Evolutionary conservation across 2,329 filamentous ascomycete genomes (phyloP), one percentile per base, ranked within the genome.

Genomic region (Ustulina deusta): DNA sequence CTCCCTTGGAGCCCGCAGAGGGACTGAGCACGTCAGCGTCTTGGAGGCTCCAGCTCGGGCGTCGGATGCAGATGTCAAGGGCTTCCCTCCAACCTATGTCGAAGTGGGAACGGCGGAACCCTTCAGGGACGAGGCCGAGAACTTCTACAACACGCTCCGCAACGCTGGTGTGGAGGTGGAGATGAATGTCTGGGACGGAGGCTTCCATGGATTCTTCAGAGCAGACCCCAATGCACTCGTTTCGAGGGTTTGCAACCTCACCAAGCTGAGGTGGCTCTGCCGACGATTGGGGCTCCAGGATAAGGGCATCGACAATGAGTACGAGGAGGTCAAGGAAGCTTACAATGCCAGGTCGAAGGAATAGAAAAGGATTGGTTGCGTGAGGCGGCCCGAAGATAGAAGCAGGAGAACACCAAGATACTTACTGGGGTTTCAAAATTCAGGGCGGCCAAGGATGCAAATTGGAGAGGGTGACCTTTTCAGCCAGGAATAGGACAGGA

Each of bases 41-140:
- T 72, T 65, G 34, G 70, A 72, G 56, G 69, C 70, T 15, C 70
- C 70, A 9, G 69, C 63, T 42, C 69, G 69, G 38, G 70, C 70
- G n/a, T 55, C 40, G 4, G 46, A 49, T 3, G 54, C 27, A 6
- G 68, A 72, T 54, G 57, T 71, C 1, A 4, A 32, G 34, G 59
- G 49, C 32, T 65, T 72, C 15, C 70, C 69, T 10, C 69, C 70
- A 6, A 66, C 66, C 9, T 72, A 71, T 38, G 49, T 70, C 4
- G 66, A 71, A 36, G 71, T 72, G 13, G 69, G 69, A 27, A 42
- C 55, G 10, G 60, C 32, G 22, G 69, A 72, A 27, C 71, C 69
- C 15, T 66, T 71, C 52, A 63, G 62, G 54, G 71, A 72, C 57
- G 69, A 71, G 42, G 65, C 57, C 1, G 51, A 38, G 32, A 40